Evolutionary conservation across 768 basidiomycete species (phyloP).

Genomic region (Auriscalpium microsporum): DNA sequence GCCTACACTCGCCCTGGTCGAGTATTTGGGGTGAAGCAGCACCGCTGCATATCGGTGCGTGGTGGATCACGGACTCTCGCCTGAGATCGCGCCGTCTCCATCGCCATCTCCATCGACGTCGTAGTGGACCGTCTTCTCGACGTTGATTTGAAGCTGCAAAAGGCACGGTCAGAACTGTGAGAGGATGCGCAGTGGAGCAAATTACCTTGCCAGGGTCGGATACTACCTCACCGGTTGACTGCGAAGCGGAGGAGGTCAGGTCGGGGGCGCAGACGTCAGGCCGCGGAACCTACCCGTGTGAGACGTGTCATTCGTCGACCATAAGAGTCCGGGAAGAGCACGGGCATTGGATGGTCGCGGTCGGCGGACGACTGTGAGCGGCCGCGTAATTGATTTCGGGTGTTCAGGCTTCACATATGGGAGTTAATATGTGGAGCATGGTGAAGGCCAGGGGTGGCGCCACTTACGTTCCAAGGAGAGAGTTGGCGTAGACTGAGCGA

Average conservation of each 20-base stretch:
- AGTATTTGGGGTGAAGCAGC: no score
- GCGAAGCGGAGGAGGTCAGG: neutral
- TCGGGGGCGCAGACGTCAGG: no score
- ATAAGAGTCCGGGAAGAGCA: constrained; percentile 8
- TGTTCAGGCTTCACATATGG: constrained; percentile 7
- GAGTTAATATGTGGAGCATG: neutral
- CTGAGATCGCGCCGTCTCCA: no score
- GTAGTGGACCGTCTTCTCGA: constrained; percentile 13
- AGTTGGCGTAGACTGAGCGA: constrained; percentile 13
- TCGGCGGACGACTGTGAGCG: neutral
- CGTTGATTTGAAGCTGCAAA: constrained; percentile 9
- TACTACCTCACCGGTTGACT: neutral
- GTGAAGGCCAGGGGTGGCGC: neutral
- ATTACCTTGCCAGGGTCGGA: neutral
- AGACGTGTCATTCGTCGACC: neutral
- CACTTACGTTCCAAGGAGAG: constrained; percentile 12
- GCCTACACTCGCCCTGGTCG: no score
- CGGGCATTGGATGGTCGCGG: constrained; percentile 2
- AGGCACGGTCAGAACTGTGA: neutral
- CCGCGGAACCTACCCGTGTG: neutral
- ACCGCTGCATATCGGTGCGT: no score
- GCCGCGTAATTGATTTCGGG: constrained; percentile 7
- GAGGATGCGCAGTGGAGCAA: neutral
- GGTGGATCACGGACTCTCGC: no score
- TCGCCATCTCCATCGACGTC: neutral